Evolutionary conservation across 495 filamentous ascomycete genomes (phyloP), one percentile per base, ranked within the genome.

Genomic region (Cetradonia linearis): DNA sequence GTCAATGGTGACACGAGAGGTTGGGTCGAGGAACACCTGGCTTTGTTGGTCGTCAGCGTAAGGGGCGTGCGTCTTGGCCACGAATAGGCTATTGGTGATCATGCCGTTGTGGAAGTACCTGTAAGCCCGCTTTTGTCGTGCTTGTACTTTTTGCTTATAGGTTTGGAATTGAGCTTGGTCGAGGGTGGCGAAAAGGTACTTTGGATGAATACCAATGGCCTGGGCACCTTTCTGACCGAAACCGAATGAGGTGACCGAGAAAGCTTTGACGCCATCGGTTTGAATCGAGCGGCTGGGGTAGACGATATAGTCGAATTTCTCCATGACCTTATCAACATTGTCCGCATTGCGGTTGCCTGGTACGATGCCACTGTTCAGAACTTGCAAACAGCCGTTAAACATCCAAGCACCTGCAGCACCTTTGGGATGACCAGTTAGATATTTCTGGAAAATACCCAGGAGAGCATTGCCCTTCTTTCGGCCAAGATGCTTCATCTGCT

Each of bases 161-260:
- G 80, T 76, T 49, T 83, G 71, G 73, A 86, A 97, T 53, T 90
- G 86, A 31, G 86, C 76, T 73, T 88, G 80, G 72, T 96, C 91
- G 36, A 99, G 87, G n/a, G 87, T 84, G 33, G 94, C 93, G 69
- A 85, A 99, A 58, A 99, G 84, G 71, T 97, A 99, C 72, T 86
- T 91, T 59, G 93, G 88, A 71, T 97, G 92, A 56, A 99, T 87
- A 74, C 92, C 94, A 70, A 99, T 91, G 49, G 86, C 91, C 75
- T 97, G 94, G 54, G 93, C 90, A 68, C 93, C 93, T 82, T 97
- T 97, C 74, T 99, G 93, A 61, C 93, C 93, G 77, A 99, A 99
- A 73, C 93, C 93, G 74, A 99, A 99, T 2, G 93, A 99, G 16
- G 94, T 99, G 58, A 99, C 86, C 1, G 89, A 95, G 81, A 99